phyloP scores from a whole-genome alignment of 2,329 filamentous ascomycete species.

The Massarina eburnea region DNA sequence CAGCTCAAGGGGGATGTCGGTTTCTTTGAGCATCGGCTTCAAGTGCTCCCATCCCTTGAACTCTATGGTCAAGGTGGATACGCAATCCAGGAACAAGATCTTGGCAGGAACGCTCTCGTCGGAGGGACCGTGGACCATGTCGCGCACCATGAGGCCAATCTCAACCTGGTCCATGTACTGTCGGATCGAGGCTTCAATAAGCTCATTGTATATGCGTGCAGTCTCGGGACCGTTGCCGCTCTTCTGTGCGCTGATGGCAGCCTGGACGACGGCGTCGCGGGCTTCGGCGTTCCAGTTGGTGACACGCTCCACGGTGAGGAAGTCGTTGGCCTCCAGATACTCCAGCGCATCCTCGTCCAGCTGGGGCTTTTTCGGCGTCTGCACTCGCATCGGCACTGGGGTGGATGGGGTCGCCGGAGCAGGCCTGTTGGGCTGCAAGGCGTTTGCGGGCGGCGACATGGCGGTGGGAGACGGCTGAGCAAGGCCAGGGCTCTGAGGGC shows the following conservation, averaged over 20 bases:
- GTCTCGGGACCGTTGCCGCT: slow-evolving; percentile 70
- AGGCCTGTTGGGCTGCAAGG: slow-evolving; percentile 19
- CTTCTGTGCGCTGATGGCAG: slow-evolving; percentile 64
- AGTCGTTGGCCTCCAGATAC: slow-evolving; percentile 67
- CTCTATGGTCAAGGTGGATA: slow-evolving; percentile 48
- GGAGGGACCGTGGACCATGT: slow-evolving; percentile 64
- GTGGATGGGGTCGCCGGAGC: slow-evolving; percentile 20
- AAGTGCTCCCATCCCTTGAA: background rate
- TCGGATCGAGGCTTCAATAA: slow-evolving; percentile 74
- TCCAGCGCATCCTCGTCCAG: slow-evolving; percentile 13
- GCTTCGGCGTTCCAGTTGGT: slow-evolving; percentile 68
- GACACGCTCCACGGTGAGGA: slow-evolving; percentile 71
- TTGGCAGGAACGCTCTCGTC: slow-evolving; percentile 48
- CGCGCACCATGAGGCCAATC: slow-evolving; percentile 71
- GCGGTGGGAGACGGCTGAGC: slow-evolving; percentile 33
- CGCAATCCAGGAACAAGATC: slow-evolving; percentile 77
- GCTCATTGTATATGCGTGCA: slow-evolving; percentile 78
- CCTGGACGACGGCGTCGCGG: slow-evolving; percentile 66
- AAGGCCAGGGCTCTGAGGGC: slow-evolving; percentile 33
- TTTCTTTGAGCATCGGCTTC: slow-evolving; percentile 72
- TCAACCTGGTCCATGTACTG: slow-evolving; percentile 66
- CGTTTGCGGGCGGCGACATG: slow-evolving; percentile 32
- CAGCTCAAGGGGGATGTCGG: slow-evolving; percentile 68
- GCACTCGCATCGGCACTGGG: slow-evolving; percentile 8
- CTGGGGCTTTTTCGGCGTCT: slow-evolving; percentile 10